Conservation (phyloP, 768 basidiomycete species). For the Leccinum aurantiacum region DNA sequence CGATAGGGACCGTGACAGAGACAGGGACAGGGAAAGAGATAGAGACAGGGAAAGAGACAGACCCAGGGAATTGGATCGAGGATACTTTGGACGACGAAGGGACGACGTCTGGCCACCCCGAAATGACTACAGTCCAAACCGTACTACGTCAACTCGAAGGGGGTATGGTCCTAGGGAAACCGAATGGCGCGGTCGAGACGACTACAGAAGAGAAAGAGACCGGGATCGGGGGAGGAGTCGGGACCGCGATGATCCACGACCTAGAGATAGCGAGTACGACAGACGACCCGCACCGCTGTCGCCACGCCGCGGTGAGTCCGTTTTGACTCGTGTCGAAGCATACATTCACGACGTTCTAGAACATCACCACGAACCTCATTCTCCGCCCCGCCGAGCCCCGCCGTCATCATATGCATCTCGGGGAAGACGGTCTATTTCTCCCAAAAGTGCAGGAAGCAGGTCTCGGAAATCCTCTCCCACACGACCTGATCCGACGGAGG, state of each 20-base stretch:
- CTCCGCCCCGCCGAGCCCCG: constrained; percentile 17
- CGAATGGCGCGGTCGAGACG: constrained; percentile 24
- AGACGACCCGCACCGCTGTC: constrained; percentile 19
- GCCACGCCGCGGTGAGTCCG: constrained; percentile 28
- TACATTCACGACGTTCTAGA: constrained; percentile 12
- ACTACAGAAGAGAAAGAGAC: constrained; percentile 23
- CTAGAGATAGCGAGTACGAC: constrained; percentile 25
- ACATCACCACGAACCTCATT: constrained; percentile 9
- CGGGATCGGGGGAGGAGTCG: constrained; percentile 18
- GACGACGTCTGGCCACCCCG: constrained; percentile 18
- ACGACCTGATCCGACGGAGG: constrained; percentile 15
- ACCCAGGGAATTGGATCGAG: constrained; percentile 17
- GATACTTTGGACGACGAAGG: constrained; percentile 19
- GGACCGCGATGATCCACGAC: constrained; percentile 22
- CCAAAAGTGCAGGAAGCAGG: constrained; percentile 20
- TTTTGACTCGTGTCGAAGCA: not conserved
- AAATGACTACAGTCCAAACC: constrained; percentile 21
- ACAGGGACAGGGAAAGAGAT: constrained; percentile 18
- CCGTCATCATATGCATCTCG: constrained; percentile 13
- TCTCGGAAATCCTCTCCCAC: constrained; percentile 25
- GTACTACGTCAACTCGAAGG: constrained; percentile 11
- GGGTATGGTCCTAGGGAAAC: constrained; percentile 16
- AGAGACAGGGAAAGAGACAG: constrained; percentile 19
- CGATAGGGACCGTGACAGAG: constrained; percentile 22
- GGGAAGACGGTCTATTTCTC: constrained; percentile 25